A percentile compares a stretch with the other conserved stretches of the same genome.
phyloP scores from a whole-genome alignment of 345 rosid species.

The Bretschneidera sinensis region DNA sequence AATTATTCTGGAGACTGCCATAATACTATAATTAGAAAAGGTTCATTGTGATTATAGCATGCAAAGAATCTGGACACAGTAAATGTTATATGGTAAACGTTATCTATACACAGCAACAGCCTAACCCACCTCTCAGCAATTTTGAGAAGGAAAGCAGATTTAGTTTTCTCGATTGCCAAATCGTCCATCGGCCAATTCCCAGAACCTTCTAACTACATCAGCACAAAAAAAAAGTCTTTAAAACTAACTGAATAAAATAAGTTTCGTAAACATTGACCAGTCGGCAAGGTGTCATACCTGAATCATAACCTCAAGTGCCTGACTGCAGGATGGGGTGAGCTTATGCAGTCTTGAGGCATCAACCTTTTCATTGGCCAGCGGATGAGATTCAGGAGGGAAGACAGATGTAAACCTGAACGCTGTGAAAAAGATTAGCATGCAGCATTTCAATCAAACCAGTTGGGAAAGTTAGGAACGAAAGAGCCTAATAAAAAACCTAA shows the following conservation, averaged over 20 bases:
- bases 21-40: conserved; percentile 18
- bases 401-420: conserved; percentile 89
- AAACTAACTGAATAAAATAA: conserved; percentile 9
- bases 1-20: conserved; percentile 62
- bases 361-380: conserved; percentile 50
- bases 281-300: conserved; percentile 45
- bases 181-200: conserved; percentile 96
- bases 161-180: conserved; percentile 80
- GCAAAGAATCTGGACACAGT: neutral
- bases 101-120: conserved; percentile 9
- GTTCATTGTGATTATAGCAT: neutral
- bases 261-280: neutral
- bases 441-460: neutral
- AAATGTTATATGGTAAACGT: neutral
- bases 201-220: conserved; percentile 86
- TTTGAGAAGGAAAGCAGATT: conserved; percentile 79
- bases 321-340: conserved; percentile 53
- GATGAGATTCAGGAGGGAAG: conserved; percentile 91
- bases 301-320: conserved; percentile 83
- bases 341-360: conserved; percentile 39
- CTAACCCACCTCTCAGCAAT: conserved; percentile 76
- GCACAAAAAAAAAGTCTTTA: conserved; percentile 16
- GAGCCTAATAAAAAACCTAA: too few species aligned
- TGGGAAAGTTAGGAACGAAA: neutral
- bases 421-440: conserved; percentile 29